Percentiles rank a stretch among this genome's conserved stretches.
Conservation (phyloP, 2,329 filamentous ascomycete species). For the Fusarium buxicola region DNA sequence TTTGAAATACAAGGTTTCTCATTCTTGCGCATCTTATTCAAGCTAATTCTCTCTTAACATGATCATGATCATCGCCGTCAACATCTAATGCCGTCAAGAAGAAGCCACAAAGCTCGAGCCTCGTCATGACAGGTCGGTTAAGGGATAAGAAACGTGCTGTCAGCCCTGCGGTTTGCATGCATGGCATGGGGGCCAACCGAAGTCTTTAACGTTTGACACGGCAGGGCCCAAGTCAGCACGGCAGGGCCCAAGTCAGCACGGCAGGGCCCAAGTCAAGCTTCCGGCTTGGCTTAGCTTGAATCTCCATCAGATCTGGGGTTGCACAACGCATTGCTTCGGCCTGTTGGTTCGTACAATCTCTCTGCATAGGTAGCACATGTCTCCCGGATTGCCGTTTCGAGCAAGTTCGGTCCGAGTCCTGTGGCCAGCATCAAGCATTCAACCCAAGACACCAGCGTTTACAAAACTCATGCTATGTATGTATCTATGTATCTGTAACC, state of each 20-base stretch:
- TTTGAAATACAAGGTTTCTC: constrained; percentile 20
- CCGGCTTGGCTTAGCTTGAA: constrained; percentile 19
- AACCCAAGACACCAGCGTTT: no score
- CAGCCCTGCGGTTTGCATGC: constrained; percentile 15
- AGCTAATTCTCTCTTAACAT: not conserved
- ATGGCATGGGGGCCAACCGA: not conserved
- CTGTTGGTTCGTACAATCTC: constrained; percentile 10
- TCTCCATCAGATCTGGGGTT: constrained; percentile 16
- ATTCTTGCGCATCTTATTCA: not conserved
- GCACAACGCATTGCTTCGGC: constrained; percentile 1
- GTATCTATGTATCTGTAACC: no score
- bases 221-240: not conserved
- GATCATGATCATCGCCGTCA: not conserved
- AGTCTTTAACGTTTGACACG: constrained; percentile 11
- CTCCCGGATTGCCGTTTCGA: not conserved
- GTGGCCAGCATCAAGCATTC: no score
- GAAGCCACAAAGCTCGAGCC: constrained; percentile 9
- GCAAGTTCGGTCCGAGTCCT: no score
- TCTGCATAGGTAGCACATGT: not conserved
- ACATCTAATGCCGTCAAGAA: not conserved
- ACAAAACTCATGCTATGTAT: not conserved
- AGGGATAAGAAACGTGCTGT: not conserved
- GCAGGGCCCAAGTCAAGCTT: not conserved
- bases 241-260: not conserved
- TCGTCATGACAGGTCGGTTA: constrained; percentile 20